Base-by-base conservation (phyloP, 2,329 filamentous ascomycete genomes). In the Stenocarpella maydis region DNA sequence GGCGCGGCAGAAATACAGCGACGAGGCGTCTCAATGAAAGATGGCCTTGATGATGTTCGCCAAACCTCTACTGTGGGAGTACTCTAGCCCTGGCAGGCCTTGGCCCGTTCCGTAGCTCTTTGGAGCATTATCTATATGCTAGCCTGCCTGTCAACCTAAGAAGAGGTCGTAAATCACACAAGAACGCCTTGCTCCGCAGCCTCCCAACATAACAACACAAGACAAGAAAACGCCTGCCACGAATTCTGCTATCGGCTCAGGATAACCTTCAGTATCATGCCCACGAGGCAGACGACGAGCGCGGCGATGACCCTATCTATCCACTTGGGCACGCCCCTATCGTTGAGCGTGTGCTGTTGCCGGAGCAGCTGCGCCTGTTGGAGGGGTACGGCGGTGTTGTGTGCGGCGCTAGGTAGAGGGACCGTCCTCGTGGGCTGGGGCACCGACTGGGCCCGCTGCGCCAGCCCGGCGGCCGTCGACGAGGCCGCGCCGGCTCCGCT, bases 231-330 rank as follows among this genome's bases (percentile, higher is more conserved):
- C 19, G 28, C 52, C 31, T 8, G 6, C 5, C 34, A 37, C 34
- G 17, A 8, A 21, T 14, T 28, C 21, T 50, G 65, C 52, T 67
- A 54, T 4, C 9, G n/a, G 9, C 41, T 68, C 34, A 76, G n/a
- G 19, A 87, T 73, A 34, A 89, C 81, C 75, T 88, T 90, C 68
- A 88, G 71, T 26, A 97, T 82, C 83, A 97, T 88, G 26, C 92
- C 88, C 4, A 90, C 82, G 24, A 97, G 82, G 31, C 92, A 83
- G 17, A 93, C 85, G 0, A 93, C 83, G 21, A 97, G 80, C 8
- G 88, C 91, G 26, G 91, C 88, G 73, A 97, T 97, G 45, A 91
- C 87, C 72, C 92, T 88, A 79, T 97, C 95, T 21, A 97, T 84
- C 92, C 93, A 97, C 15, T 89, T 81, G 1, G 90, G 87, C 19